Base-by-base conservation (phyloP, 2,329 filamentous ascomycete species). In the Metarhizium rileyi region DNA sequence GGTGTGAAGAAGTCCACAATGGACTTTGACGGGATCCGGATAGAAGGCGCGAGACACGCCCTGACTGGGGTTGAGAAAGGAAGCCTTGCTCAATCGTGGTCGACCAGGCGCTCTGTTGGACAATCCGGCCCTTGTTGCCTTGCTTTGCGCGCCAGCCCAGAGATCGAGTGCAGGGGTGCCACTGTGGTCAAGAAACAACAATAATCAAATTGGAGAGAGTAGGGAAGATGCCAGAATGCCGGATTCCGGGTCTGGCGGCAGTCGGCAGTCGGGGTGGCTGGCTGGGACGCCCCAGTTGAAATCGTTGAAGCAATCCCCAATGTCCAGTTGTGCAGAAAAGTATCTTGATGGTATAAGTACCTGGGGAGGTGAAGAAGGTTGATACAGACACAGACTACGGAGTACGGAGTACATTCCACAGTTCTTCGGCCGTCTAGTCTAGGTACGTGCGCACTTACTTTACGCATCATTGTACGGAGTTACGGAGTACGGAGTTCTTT, bases 41-140 rank as follows among this genome's bases (percentile, higher is more conserved):
- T 50, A 41, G 47, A 50, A 41, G 47, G 50, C 50, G 50, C 50
- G 50, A 52, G 50, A 52, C 50, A 52, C 50, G 26, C 50, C 47
- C 46, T 46, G 47, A 50, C 50, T 52, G 44, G 50, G 50, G 35
- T 47, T 47, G 44, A 20, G 30, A 47, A 44, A 44, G 44, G 47
- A 50, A 25, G 38, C 20, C 38, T 42, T 25, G 38, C 38, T 42
- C 38, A 18, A 38, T 44, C 47, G 38, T 49, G 47, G 44, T 47
- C 16, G 38, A 43, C 33, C 20, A 28, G 45, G n/a, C 43, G 18
- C 8, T 22, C 9, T 36, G 41, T 28, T 43, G 26, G 20, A 41
- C 46, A 46, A 27, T 48, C 44, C 30, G 44, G 44, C 49, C 46
- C 46, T 26, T 35, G 45, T 35, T 41, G 46, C 46, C 50, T 49